A percentile compares a stretch with the other conserved stretches of the same genome.
Evolutionary conservation across 495 filamentous ascomycete species (phyloP).

Genomic region (Tuber indicum): DNA sequence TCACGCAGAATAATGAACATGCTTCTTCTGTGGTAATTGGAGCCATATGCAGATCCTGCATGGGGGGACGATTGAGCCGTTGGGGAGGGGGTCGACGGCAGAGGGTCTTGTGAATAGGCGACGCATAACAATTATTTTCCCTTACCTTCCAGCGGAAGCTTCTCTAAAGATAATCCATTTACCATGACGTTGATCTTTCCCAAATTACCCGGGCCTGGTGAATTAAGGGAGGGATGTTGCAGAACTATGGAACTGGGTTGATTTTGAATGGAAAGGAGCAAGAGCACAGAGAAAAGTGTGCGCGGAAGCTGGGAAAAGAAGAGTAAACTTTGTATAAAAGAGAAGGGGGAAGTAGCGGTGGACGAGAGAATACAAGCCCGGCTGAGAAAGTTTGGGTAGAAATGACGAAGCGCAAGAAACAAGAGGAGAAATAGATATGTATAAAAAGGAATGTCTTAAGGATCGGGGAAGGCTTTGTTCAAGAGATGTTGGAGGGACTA

Average conservation of each 20-base stretch:
- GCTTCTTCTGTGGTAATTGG: not conserved
- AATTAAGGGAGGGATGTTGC: not conserved
- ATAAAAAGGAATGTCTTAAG: not conserved
- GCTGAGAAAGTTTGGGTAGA: not conserved
- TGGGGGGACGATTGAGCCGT: not conserved
- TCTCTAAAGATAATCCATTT: slow-evolving; percentile 30
- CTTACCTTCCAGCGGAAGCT: slow-evolving; percentile 36
- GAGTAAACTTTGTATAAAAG: not conserved
- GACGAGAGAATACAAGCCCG: not conserved
- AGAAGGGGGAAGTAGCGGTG: not conserved
- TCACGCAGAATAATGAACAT: not conserved
- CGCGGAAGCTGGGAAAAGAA: not conserved
- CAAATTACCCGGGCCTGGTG: not conserved
- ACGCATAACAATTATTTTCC: slow-evolving; percentile 4
- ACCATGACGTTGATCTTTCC: slow-evolving; percentile 21
- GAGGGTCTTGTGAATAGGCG: not conserved
- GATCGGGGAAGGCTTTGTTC: not conserved
- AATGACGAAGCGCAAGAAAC: not conserved
- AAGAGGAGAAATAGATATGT: not conserved
- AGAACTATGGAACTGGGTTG: not conserved
- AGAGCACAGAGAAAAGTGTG: not conserved
- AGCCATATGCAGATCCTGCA: not conserved
- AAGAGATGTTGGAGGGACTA: not conserved
- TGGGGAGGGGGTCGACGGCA: not conserved
- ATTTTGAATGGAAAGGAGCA: not conserved